These are phyloP conservation scores for Sphaerulina populicola DNA, from an alignment of 2,329 filamentous ascomycete species.

Conservation along the genomic window DNA sequence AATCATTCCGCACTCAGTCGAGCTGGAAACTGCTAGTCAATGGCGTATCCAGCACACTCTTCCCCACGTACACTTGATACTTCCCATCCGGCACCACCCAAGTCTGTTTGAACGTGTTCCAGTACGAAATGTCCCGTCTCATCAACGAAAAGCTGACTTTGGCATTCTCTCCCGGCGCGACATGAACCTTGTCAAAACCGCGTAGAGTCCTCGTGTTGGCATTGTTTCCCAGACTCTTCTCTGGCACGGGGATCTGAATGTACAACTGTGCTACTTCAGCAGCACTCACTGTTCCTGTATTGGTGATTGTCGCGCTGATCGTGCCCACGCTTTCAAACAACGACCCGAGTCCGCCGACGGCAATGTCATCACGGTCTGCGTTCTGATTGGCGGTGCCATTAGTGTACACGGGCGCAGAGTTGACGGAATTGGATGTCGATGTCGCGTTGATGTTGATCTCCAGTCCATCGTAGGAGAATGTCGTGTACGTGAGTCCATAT, in stretches of 20 bases:
- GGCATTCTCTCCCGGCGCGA: conserved; percentile 27
- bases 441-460: conserved; percentile 25
- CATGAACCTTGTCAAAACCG: conserved; percentile 30
- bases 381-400: conserved; percentile 29
- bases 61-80: conserved; percentile 43
- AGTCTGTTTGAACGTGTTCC: conserved; percentile 43
- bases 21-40: conserved; percentile 22
- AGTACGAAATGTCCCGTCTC: conserved; percentile 43
- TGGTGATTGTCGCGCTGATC: conserved; percentile 44
- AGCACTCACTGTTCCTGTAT: conserved; percentile 43
- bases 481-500: conserved; percentile 34
- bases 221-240: conserved; percentile 44
- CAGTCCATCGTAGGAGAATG: conserved; percentile 30
- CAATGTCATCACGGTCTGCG: conserved; percentile 18
- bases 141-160: conserved; percentile 34
- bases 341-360: conserved; percentile 25
- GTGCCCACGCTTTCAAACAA: conserved; percentile 46
- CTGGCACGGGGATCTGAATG: conserved; percentile 34
- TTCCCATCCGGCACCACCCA: conserved; percentile 43
- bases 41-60: conserved; percentile 31
- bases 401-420: conserved; percentile 22
- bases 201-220: conserved; percentile 27
- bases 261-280: conserved; percentile 48
- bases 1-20: neutral
- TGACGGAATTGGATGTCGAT: conserved; percentile 18